A percentile compares a stretch with the other conserved stretches of the same genome.
These are phyloP conservation scores for Iberis pinnata DNA, from an alignment of 345 rosid species.

Conservation along the genomic window DNA sequence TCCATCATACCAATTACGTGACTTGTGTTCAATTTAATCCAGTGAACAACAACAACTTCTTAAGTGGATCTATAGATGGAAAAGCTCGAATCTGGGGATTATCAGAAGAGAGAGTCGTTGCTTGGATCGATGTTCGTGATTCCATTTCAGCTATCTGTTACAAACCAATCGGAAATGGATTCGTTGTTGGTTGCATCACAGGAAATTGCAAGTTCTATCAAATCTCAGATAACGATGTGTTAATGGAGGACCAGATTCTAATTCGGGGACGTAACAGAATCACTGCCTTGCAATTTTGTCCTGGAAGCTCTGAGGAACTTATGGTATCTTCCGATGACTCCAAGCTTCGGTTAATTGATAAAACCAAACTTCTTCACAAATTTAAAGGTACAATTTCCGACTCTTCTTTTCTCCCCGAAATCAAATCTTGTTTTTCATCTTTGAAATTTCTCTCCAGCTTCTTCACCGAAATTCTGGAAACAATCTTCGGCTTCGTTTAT, in stretches of 20 bases:
- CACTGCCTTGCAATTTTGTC: conserved; percentile 60
- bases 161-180: conserved; percentile 67
- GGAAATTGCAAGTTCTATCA: conserved; percentile 73
- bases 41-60: conserved; percentile 51
- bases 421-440: neutral
- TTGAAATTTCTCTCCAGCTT: conserved; percentile 21
- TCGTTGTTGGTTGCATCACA: conserved; percentile 54
- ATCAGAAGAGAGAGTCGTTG: conserved; percentile 53
- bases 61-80: conserved; percentile 90
- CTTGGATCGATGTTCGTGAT: conserved; percentile 70
- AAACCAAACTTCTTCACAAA: conserved; percentile 45
- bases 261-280: conserved; percentile 52
- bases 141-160: conserved; percentile 68
- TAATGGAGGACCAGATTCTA: conserved; percentile 42
- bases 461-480: conserved; percentile 48
- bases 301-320: conserved; percentile 40
- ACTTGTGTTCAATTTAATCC: conserved; percentile 89
- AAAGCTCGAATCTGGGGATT: conserved; percentile 91
- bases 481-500: conserved; percentile 76
- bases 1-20: conserved; percentile 63
- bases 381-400: conserved; percentile 46
- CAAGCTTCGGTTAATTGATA: conserved; percentile 57
- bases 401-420: neutral
- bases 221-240: conserved; percentile 46
- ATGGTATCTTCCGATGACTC: conserved; percentile 79